Base-by-base conservation (phyloP, 257 asterid genomes). In the Mentha longifolia region DNA sequence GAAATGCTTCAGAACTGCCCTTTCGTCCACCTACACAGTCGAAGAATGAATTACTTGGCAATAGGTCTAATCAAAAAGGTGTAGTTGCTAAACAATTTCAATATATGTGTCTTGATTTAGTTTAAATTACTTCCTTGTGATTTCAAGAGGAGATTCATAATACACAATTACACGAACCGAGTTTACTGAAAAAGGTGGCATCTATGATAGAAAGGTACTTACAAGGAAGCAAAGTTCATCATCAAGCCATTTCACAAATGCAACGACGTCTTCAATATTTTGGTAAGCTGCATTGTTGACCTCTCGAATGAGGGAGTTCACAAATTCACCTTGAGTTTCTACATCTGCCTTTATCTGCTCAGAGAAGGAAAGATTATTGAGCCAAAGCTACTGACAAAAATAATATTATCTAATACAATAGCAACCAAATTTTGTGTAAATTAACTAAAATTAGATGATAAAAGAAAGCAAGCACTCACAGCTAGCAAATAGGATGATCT, bases 171-270 rank as follows among this genome's bases (percentile, higher is more conserved):
- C 12, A n/a, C 16, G 10, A 39, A 39, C 20, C 4, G 14, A 28
- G 41, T 33, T 43, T 41, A 41, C 46, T 14, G 12, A 56, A n/a
- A 66, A n/a, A 66, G 54, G 28, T 17, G 42, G 7, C 31, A 46
- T 31, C 4, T 31, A 51, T 30, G 16, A 45, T 9, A 39, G 22
- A 14, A 52, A 72, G 71, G 47, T 76, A 45, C 92, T 83, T 81
- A 89, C 98, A 61, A 92, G 95, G 82, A 89, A 92, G 85, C 95
- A 82, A 39, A 92, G 98, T 78, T 92, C 98, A 59, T 92, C 98
- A 67, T 92, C 98, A 37, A 92, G 91, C 98, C 98, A 92, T 86
- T 89, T 88, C 49, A 89, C 96, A 28, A 92, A 92, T 64, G 94
- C 92, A 61, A 88, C 91, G 0, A 92, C 96, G 10, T 92, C 96